These are phyloP conservation scores for Rickenella mellea DNA, from an alignment of 768 basidiomycete genomes.

Conservation along the genomic window DNA sequence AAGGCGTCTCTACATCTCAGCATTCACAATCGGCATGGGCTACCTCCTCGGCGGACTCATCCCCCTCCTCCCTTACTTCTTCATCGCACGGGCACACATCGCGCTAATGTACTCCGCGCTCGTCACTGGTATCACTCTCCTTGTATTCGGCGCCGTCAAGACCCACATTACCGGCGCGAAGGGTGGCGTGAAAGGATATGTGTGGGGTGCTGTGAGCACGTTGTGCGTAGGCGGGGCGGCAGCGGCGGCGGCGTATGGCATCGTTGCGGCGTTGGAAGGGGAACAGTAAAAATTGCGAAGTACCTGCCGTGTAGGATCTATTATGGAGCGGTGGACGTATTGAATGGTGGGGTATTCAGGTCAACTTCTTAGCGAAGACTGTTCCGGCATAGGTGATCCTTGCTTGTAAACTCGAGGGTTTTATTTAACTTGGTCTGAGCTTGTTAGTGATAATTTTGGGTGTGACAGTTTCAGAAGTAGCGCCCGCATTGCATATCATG, in stretches of 20 bases:
- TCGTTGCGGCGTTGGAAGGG: constrained; percentile 42
- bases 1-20: constrained; percentile 77
- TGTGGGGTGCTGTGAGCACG: constrained; percentile 84
- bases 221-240: constrained; percentile 85
- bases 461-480: too few relatives aligned
- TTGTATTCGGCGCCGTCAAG: constrained; percentile 89
- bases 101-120: constrained; percentile 67
- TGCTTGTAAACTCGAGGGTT: too few relatives aligned
- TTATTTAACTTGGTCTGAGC: too few relatives aligned
- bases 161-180: constrained; percentile 77
- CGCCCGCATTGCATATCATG: too few relatives aligned
- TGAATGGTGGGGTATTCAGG: too few relatives aligned
- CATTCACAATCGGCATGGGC: constrained; percentile 90
- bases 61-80: constrained; percentile 90
- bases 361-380: too few relatives aligned
- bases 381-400: too few relatives aligned
- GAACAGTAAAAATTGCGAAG: neutral
- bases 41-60: constrained; percentile 91
- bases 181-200: constrained; percentile 58
- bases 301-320: too few relatives aligned
- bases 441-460: too few relatives aligned
- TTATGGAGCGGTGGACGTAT: too few relatives aligned
- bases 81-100: constrained; percentile 59
- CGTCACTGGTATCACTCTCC: constrained; percentile 75
- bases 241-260: constrained; percentile 62